Base-by-base conservation (phyloP, 495 filamentous ascomycete genomes). In the Delitschia confertaspora region DNA sequence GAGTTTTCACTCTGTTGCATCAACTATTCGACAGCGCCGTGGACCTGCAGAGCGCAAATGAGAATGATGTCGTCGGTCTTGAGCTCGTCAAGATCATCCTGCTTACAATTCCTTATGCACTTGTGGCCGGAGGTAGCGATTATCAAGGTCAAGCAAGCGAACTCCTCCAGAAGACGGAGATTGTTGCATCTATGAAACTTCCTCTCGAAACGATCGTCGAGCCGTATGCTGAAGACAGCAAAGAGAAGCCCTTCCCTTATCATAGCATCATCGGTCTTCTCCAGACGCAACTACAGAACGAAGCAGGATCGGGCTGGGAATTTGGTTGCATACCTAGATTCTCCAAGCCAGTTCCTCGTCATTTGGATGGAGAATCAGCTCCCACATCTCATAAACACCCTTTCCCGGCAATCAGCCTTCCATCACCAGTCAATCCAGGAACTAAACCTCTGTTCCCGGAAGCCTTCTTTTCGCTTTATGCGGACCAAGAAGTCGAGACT, bases 41-140 rank as follows among this genome's bases (percentile, higher is more conserved):
- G 13, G 86, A 93, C 63, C 69, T 94, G 45, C 88, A 95, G 68
- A 91, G 85, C 17, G 82, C 85, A 2, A 88, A 83, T 47, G 85
- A 81, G 8, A 87, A 93, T 58, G 88, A 95, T 67, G 84, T 87
- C 2, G 70, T 99, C 45, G 80, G 80, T n/a, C 71, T 78, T 23
- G 91, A 96, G 65, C 73, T 99, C 32, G 85, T 93, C 58, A 95
- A 95, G 64, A 85, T 95, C 51, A 93, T 95, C 42, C 74, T 95
- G 27, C 76, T 94, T 29, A 91, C 87, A 0, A 81, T 96, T 45
- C 89, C 91, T 4, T 99, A 95, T 62, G 70, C 89, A 26, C 78
- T 95, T 69, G 76, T 80, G 29, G 79, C 84, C 2, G 75, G 81
- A 9, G 74, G 70, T 4, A 66, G 72, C 27, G 74, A 72, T 17